Base-by-base conservation (phyloP, 2,329 filamentous ascomycete species). In the Exophiala calicioides region DNA sequence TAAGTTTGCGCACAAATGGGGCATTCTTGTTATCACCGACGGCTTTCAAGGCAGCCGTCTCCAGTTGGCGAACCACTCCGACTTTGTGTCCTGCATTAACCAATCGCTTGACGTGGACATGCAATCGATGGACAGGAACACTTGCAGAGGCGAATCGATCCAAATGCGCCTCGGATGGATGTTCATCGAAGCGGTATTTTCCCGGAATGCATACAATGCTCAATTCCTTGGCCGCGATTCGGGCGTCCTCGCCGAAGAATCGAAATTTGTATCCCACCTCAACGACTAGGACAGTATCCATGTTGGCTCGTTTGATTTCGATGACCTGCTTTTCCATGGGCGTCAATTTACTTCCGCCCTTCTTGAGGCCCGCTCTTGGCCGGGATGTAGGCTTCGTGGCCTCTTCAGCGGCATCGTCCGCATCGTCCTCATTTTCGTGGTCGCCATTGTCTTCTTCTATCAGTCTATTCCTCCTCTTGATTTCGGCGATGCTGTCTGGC, bases 231-330 rank as follows among this genome's bases (percentile, higher is more conserved):
- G 90, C 88, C 3, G 91, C 93, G 43, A 82, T 80, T 42, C 90
- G 81, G 6, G 93, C 93, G 71, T 98, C 93, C 61, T 97, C 91
- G 8, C 93, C 93, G 63, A 95, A 95, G 72, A 98, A 95, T 24
- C 87, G 84, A 69, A 95, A 98, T 65, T 98, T 98, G 72, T 98
- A 98, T 39, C 93, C 93, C 6, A 97, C 93, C 65, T 98, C 91
- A 41, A 97, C 84, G 9, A 97, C 86, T 23, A 98, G 76, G 15
- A 98, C 61, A 0, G 91, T 93, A 63, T 97, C 93, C 72, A 89
- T 78, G 64, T 97, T 84, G 58, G 91, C 88, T 50, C 83, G 79
- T 71, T 98, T 98, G 67, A 98, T 95, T 13, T 95, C 90, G 4
- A 98, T 77, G 47, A 95, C 86, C 61, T 97, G 93, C 30, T 86